phyloP scores from a whole-genome alignment of 441 rosid species.

The Erysimum cheiri region DNA sequence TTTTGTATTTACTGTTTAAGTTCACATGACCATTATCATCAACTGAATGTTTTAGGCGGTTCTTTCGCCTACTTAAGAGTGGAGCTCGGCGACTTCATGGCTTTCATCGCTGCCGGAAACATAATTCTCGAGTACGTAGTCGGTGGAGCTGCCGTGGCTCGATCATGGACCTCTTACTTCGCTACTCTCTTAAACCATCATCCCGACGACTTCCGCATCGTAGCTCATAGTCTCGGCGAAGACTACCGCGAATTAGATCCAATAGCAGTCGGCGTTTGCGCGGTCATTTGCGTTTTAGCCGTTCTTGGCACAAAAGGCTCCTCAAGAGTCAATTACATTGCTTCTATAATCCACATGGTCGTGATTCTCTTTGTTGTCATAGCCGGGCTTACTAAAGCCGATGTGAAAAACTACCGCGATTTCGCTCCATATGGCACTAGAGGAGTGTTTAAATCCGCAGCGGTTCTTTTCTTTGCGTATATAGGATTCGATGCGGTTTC shows the following conservation, averaged over 20 bases:
- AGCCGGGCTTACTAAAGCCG: slow-evolving; percentile 66
- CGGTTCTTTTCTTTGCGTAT: slow-evolving; percentile 80
- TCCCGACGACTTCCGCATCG: slow-evolving; percentile 69
- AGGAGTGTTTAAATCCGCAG: slow-evolving; percentile 65
- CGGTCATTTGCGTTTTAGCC: slow-evolving; percentile 59
- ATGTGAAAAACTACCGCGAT: slow-evolving; percentile 51
- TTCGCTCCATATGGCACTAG: slow-evolving; percentile 56
- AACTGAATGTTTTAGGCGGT: slow-evolving; percentile 56
- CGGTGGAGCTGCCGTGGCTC: slow-evolving; percentile 79
- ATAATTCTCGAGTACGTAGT: slow-evolving; percentile 72
- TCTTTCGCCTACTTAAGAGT: slow-evolving; percentile 85
- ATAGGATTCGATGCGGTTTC: slow-evolving; percentile 81
- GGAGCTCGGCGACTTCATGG: slow-evolving; percentile 86
- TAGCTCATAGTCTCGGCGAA: slow-evolving; percentile 49
- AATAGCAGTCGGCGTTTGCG: slow-evolving; percentile 58
- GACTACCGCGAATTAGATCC: slow-evolving; percentile 77
- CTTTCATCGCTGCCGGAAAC: slow-evolving; percentile 87
- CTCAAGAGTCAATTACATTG: slow-evolving; percentile 70
- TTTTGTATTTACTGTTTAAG: no score
- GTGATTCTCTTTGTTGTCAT: slow-evolving; percentile 69
- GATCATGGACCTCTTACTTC: slow-evolving; percentile 91
- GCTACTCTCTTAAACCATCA: slow-evolving; percentile 75
- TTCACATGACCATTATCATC: not conserved
- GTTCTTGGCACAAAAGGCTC: slow-evolving; percentile 78
- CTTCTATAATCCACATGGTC: slow-evolving; percentile 62